Base-by-base conservation (phyloP, 768 basidiomycete genomes). In the Pulveroboletus ravenelii region DNA sequence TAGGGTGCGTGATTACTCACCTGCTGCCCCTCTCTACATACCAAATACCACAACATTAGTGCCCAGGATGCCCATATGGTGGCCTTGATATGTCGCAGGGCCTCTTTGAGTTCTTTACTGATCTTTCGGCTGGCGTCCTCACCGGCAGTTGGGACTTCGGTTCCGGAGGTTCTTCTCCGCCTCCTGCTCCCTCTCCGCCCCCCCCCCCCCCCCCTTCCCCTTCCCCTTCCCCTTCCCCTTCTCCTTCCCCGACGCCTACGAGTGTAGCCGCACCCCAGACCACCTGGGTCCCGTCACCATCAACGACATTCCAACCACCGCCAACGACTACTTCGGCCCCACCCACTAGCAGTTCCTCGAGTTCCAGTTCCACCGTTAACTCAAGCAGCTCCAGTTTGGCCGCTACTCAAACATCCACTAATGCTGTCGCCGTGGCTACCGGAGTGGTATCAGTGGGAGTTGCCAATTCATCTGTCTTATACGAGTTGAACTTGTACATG, bases 71-170 rank as follows among this genome's bases (percentile, higher is more conserved):
- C 64, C 80, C 80, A 3, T 71, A 61, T 34, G 75, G 69, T 27
- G 87, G 82, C 35, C 79, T 91, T 27, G 89, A 92, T 68, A 67
- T 90, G 41, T 82, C 82, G 10, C 57, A 71, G 31, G 81, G 82
- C 39, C 77, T 91, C 41, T 91, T 92, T 71, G 34, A 69, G 40
- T 78, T 64, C 71, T 88, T 90, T 66, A 76, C 72, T 12, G 46
- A 63, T 25, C 47, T 74, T 36, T 66, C 63, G 39, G 62, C 44
- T 3, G 89, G 88, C 43, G 77, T 85, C 31, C 64, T 90, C 51
- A 68, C 68, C 47, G 85, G 82, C 49, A 52, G 69, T 12, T 91
- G 88, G 88, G 62, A 56, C 38, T 82, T 74, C 62, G 53, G 40
- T 36, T 60, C 62, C 6, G 60, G 60, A 10, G 39, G 46, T 10